Percentiles rank a stretch among this genome's conserved stretches.
These are phyloP conservation scores for Spirogloea muscicola DNA, from an alignment of 139 green algal genomes.

Conservation along the genomic window DNA sequence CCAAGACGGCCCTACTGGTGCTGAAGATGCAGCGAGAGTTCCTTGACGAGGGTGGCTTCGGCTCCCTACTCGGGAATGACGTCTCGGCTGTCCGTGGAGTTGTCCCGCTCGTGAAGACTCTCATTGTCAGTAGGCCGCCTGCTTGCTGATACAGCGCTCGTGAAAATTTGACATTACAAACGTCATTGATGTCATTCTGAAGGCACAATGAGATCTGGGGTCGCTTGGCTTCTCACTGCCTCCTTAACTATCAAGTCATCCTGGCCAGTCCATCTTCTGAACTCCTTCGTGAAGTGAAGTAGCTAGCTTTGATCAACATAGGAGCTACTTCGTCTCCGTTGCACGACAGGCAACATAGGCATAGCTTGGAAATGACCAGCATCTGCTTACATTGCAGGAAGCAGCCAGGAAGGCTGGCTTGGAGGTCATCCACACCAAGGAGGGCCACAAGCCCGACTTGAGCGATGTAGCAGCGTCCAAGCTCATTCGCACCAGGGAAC, in stretches of 20 bases:
- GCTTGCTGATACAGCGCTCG: too few relatives aligned
- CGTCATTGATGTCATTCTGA: too few relatives aligned
- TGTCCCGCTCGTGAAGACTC: neutral
- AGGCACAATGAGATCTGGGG: too few relatives aligned
- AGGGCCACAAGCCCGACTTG: constrained; percentile 25
- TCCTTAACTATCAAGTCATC: too few relatives aligned
- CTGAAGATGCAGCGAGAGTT: constrained; percentile 45
- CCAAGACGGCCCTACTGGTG: constrained; percentile 33
- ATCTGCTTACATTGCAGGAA: constrained; percentile 23
- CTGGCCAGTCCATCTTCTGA: too few relatives aligned
- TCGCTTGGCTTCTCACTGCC: too few relatives aligned
- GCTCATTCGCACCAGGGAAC: constrained; percentile 17
- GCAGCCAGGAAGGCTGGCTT: constrained; percentile 3
- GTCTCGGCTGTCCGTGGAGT: constrained; percentile 3
- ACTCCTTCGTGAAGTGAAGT: too few relatives aligned
- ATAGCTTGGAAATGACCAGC: too few relatives aligned
- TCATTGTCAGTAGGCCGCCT: constrained; percentile 33
- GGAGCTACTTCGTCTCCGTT: too few relatives aligned
- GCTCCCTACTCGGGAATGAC: constrained; percentile 32
- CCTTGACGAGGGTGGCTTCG: constrained; percentile 31
- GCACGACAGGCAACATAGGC: too few relatives aligned
- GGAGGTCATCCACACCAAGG: constrained; percentile 12
- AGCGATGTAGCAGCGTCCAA: constrained; percentile 26
- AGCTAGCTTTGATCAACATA: too few relatives aligned
- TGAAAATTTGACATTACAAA: too few relatives aligned